These are phyloP conservation scores for Anisodus tanguticus DNA, from an alignment of 257 asterid genomes.

Conservation along the genomic window DNA sequence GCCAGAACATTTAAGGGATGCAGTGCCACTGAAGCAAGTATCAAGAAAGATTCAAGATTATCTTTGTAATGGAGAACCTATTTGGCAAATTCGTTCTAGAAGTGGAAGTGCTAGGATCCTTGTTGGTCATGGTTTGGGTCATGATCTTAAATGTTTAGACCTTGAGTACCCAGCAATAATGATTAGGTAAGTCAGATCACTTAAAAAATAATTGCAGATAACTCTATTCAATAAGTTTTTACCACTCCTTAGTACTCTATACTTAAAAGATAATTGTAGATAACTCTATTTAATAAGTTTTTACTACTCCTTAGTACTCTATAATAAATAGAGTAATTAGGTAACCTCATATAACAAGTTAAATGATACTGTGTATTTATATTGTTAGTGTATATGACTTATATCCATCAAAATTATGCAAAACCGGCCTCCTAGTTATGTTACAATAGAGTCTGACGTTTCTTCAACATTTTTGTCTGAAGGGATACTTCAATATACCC, in stretches of 20 bases:
- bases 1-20: conserved; percentile 76
- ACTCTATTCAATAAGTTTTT: too few relatives aligned
- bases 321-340: too few relatives aligned
- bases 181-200: conserved; percentile 56
- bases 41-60: conserved; percentile 79
- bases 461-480: conserved; percentile 17
- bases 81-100: conserved; percentile 80
- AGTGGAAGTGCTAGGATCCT: conserved; percentile 78
- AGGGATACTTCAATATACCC: conserved; percentile 92
- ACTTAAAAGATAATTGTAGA: too few relatives aligned
- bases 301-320: too few relatives aligned
- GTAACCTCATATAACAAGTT: too few relatives aligned
- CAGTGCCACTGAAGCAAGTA: conserved; percentile 69
- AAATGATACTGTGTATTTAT: too few relatives aligned
- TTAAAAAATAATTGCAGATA: too few relatives aligned
- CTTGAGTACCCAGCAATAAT: conserved; percentile 67
- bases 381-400: too few relatives aligned
- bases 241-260: too few relatives aligned
- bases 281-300: too few relatives aligned
- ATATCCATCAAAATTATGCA: background rate
- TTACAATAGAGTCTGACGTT: background rate
- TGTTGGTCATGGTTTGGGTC: conserved; percentile 87
- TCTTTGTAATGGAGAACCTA: conserved; percentile 86
- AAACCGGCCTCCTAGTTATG: background rate
- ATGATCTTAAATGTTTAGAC: conserved; percentile 78